Percentiles rank a stretch among this genome's conserved stretches.
Evolutionary conservation across 495 filamentous ascomycete genomes (phyloP).

Genomic region (Daldinia concentrica): DNA sequence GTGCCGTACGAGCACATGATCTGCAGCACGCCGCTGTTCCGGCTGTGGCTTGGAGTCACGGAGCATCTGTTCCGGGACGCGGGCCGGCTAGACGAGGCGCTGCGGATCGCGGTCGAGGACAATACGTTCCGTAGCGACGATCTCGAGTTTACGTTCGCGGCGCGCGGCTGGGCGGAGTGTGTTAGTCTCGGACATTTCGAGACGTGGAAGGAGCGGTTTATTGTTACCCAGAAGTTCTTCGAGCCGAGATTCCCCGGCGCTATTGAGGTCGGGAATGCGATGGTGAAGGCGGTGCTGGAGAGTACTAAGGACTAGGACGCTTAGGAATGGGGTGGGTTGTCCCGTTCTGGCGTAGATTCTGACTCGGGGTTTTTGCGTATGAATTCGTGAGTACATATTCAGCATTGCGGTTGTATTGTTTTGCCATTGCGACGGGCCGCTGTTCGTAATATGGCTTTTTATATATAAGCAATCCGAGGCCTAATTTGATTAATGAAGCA

Average conservation of each 20-base stretch:
- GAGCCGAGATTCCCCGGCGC: slow-evolving; percentile 87
- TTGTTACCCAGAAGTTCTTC: slow-evolving; percentile 89
- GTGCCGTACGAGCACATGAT: slow-evolving; percentile 99
- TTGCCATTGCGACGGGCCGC: neutral
- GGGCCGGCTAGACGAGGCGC: slow-evolving; percentile 81
- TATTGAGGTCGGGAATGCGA: slow-evolving; percentile 86
- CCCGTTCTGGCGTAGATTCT: neutral
- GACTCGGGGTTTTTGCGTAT: neutral
- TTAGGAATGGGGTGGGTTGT: neutral
- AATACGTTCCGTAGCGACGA: slow-evolving; percentile 90
- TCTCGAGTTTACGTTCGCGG: slow-evolving; percentile 96
- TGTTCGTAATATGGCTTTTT: too few species aligned
- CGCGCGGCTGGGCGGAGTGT: slow-evolving; percentile 91
- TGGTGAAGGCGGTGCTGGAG: slow-evolving; percentile 95
- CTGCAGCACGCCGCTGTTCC: slow-evolving; percentile 97
- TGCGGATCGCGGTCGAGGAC: slow-evolving; percentile 87
- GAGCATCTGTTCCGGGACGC: slow-evolving; percentile 93
- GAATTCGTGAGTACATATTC: neutral
- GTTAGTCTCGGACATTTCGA: slow-evolving; percentile 91
- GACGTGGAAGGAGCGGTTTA: slow-evolving; percentile 87
- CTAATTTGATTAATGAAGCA: too few species aligned
- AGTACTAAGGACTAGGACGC: slow-evolving; percentile 57
- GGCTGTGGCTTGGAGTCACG: slow-evolving; percentile 95
- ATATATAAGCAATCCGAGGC: too few species aligned
- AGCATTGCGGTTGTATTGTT: neutral